Evolutionary conservation across 345 rosid species (phyloP), one percentile per base, ranked within the genome.

Genomic region (Corchorus olitorius): DNA sequence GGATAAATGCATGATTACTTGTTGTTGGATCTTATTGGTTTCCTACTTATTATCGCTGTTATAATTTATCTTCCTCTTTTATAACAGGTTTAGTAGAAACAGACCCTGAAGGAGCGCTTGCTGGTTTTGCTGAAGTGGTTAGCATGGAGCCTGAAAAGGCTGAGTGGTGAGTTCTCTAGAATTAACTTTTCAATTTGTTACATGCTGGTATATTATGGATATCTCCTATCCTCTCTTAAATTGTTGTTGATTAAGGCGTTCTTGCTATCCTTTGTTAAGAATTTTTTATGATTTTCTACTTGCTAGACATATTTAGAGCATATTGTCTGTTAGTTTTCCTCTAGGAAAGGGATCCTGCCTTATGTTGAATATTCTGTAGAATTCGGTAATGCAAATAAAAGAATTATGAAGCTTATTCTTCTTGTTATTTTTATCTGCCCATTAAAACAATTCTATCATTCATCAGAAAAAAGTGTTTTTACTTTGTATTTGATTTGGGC

Each of bases 141-240:
- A 75, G 65, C 74, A 97, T 97, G 99, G 99, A 97, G 81, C 99
- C 97, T 55, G 94, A 94, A 75, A 97, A 97, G 83, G 97, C 99
- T 69, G 99, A 97, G 41, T 94, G 99, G 98, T 97, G 81, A 90
- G 88, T 68, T 45, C 33, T 67, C 33, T 27, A 4, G 58, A 66
- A 41, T 37, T 66, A 5, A 54, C 2, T 20, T 45, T 33, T 59
- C 6, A 22, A 20, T 43, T 46, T 74, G 12, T 45, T 27, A 74
- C 41, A 41, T 73, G 50, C 11, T 41, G 16, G 20, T 22, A 22
- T 56, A 58, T 41, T 43, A 3, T 56, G 41, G 41, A 20, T 69
- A 69, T 33, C 15, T 15, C 37, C 45, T 2, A 49, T 43, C 59
- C 20, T 59, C 39, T 73, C 22, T 58, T 19, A 27, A 55, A 12